A percentile compares a stretch with the other conserved stretches of the same genome.
These are phyloP conservation scores for Paramecium biaurelia DNA, from an alignment of 73 alveolate species.

Conservation along the genomic window DNA sequence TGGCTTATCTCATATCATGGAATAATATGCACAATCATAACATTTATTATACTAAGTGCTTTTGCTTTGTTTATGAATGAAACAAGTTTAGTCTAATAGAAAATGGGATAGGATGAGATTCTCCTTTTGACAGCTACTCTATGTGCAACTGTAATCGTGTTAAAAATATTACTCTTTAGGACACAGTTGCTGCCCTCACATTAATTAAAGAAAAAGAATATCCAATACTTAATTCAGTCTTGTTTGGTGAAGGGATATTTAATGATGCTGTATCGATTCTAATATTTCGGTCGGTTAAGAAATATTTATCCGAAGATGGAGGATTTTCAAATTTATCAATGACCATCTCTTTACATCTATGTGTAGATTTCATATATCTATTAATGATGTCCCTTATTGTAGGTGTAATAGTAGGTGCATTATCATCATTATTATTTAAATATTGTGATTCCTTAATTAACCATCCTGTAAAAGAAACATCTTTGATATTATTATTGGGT, in stretches of 20 bases:
- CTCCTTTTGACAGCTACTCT: slow-evolving; percentile 86
- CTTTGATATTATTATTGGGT: slow-evolving; percentile 84
- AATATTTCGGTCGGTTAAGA: slow-evolving; percentile 76
- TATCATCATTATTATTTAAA: slow-evolving; percentile 71
- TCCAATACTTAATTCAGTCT: slow-evolving; percentile 88
- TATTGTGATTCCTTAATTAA: slow-evolving; percentile 61
- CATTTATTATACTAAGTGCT: slow-evolving; percentile 75
- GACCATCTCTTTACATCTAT: neutral
- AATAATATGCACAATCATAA: slow-evolving; percentile 91
- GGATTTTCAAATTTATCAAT: slow-evolving; percentile 20
- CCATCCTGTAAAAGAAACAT: slow-evolving; percentile 87
- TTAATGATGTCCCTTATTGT: slow-evolving; percentile 63
- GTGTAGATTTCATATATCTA: slow-evolving; percentile 64
- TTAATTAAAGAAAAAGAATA: slow-evolving; percentile 85
- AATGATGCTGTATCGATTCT: slow-evolving; percentile 98
- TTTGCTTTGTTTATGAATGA: slow-evolving; percentile 72
- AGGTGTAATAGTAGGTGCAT: slow-evolving; percentile 75
- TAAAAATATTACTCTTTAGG: slow-evolving; percentile 50
- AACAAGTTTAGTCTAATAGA: slow-evolving; percentile 62
- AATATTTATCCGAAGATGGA: slow-evolving; percentile 65
- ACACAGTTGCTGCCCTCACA: slow-evolving; percentile 96
- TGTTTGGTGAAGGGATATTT: slow-evolving; percentile 99
- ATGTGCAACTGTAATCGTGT: slow-evolving; percentile 82
- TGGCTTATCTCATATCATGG: slow-evolving; percentile 87
- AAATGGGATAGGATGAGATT: slow-evolving; percentile 67